phyloP scores from a whole-genome alignment of 495 filamentous ascomycete species.

The Glonium stellatum region DNA sequence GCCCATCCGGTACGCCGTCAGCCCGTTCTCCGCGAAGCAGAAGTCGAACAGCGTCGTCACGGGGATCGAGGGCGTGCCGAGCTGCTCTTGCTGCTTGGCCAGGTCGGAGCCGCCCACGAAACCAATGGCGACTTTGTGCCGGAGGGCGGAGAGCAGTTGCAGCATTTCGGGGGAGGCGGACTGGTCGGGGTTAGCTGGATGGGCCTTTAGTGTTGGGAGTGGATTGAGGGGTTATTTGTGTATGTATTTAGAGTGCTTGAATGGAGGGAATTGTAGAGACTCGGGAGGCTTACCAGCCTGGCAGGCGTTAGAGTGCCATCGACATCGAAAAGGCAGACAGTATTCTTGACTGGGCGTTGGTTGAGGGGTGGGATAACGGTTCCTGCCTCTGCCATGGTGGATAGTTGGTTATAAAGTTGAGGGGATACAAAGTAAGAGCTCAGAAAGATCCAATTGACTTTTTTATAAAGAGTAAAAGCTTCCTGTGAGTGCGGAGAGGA shows the following conservation, averaged over 20 bases:
- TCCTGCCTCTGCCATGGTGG: constrained; percentile 34
- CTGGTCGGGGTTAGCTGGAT: constrained; percentile 35
- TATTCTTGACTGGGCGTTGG: constrained; percentile 75
- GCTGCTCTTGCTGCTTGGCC: constrained; percentile 90
- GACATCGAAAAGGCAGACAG: constrained; percentile 86
- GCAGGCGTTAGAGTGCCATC: constrained; percentile 79
- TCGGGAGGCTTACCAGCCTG: constrained; percentile 44
- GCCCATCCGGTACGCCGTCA: constrained; percentile 82
- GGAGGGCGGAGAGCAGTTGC: constrained; percentile 64
- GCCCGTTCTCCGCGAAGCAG: constrained; percentile 92
- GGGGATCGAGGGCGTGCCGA: constrained; percentile 55
- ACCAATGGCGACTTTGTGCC: constrained; percentile 85
- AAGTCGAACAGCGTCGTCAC: constrained; percentile 87
- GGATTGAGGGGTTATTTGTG: constrained; percentile 35
- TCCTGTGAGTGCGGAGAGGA: background rate
- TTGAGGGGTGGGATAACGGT: constrained; percentile 64
- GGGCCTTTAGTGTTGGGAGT: constrained; percentile 41
- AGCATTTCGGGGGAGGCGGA: constrained; percentile 72
- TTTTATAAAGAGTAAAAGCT: background rate
- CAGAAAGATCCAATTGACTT: background rate
- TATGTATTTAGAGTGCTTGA: background rate
- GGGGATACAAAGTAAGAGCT: background rate
- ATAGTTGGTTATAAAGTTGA: background rate
- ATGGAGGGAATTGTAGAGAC: background rate
- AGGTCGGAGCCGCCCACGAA: constrained; percentile 69